These are phyloP conservation scores for Claviceps maximensis DNA, from an alignment of 2,329 filamentous ascomycete species.

Conservation along the genomic window DNA sequence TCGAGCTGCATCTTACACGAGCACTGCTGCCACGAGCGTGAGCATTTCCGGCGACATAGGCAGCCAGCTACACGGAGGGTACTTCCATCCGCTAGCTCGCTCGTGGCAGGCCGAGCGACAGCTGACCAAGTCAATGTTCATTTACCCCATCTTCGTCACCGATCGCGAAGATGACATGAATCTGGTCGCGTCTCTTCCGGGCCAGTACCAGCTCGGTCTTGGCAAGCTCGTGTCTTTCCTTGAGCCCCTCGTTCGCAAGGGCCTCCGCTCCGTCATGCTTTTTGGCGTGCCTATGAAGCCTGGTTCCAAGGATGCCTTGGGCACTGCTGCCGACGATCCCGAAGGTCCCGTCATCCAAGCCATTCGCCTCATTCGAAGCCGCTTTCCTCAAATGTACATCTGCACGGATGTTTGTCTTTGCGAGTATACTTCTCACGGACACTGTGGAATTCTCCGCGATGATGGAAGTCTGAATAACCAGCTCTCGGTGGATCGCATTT, in stretches of 20 bases:
- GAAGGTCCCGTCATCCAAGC: slow-evolving; percentile 79
- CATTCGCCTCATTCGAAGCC: slow-evolving; percentile 70
- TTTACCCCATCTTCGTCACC: slow-evolving; percentile 93
- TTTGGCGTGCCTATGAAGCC: slow-evolving; percentile 84
- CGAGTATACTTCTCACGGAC: slow-evolving; percentile 96
- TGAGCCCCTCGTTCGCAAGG: slow-evolving; percentile 75
- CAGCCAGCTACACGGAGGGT: slow-evolving; percentile 72
- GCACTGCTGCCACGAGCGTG: slow-evolving; percentile 53
- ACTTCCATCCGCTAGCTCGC: slow-evolving; percentile 65
- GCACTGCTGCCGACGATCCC: slow-evolving; percentile 85
- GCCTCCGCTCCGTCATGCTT: slow-evolving; percentile 82
- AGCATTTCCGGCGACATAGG: slow-evolving; percentile 65
- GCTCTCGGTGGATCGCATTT: slow-evolving; percentile 85
- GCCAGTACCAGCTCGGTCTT: slow-evolving; percentile 76
- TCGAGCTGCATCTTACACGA: slow-evolving; percentile 51
- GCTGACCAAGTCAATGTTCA: slow-evolving; percentile 94
- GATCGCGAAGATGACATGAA: slow-evolving; percentile 89
- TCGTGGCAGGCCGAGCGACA: slow-evolving; percentile 77
- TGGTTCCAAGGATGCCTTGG: slow-evolving; percentile 76
- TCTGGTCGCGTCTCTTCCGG: slow-evolving; percentile 78
- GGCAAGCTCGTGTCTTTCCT: slow-evolving; percentile 79
- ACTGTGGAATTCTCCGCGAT: slow-evolving; percentile 90
- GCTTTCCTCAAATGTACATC: slow-evolving; percentile 86
- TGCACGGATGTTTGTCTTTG: slow-evolving; percentile 90
- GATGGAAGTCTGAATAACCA: slow-evolving; percentile 89